These are phyloP conservation scores for Malbranchea cinnamomea DNA, from an alignment of 2,329 filamentous ascomycete species.

Conservation along the genomic window DNA sequence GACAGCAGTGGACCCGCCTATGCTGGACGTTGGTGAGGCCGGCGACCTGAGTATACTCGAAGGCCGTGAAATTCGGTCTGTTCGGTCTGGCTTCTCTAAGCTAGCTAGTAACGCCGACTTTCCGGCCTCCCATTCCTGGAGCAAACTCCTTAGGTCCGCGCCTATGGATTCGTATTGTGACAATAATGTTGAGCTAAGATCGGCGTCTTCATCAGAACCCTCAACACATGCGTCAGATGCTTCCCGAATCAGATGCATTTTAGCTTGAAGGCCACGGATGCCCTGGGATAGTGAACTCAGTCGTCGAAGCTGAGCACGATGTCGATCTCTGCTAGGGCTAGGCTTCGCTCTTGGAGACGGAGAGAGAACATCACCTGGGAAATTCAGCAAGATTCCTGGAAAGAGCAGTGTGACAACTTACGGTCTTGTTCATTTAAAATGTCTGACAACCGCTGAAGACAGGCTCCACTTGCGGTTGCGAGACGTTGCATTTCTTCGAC, in stretches of 20 bases:
- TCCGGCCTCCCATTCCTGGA: slow-evolving; percentile 76
- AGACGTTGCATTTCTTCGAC: slow-evolving; percentile 58
- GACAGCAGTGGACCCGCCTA: slow-evolving; percentile 31
- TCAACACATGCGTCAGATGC: slow-evolving; percentile 72
- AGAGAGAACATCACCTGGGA: slow-evolving; percentile 27
- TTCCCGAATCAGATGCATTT: slow-evolving; percentile 80
- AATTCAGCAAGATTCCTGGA: slow-evolving; percentile 13
- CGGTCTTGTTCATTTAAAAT: slow-evolving; percentile 69
- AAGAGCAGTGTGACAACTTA: slow-evolving; percentile 29
- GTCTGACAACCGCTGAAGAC: slow-evolving; percentile 49
- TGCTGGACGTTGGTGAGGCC: slow-evolving; percentile 30
- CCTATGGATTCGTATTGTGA: slow-evolving; percentile 92
- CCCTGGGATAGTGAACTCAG: slow-evolving; percentile 78
- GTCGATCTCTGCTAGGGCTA: slow-evolving; percentile 55
- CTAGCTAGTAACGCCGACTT: slow-evolving; percentile 68
- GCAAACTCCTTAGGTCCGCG: slow-evolving; percentile 62
- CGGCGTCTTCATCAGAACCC: slow-evolving; percentile 49
- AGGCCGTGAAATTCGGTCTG: slow-evolving; percentile 41
- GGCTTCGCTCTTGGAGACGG: slow-evolving; percentile 26
- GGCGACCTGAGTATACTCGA: slow-evolving; percentile 26
- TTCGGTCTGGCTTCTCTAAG: slow-evolving; percentile 58
- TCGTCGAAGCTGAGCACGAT: slow-evolving; percentile 76
- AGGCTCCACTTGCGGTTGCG: slow-evolving; percentile 44
- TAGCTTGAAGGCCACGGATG: slow-evolving; percentile 83
- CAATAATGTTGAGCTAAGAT: slow-evolving; percentile 66